Percentiles rank a stretch among this genome's conserved stretches.
Conservation (phyloP, 164 flowering plant genomes). For the Hamamelis virginiana region DNA sequence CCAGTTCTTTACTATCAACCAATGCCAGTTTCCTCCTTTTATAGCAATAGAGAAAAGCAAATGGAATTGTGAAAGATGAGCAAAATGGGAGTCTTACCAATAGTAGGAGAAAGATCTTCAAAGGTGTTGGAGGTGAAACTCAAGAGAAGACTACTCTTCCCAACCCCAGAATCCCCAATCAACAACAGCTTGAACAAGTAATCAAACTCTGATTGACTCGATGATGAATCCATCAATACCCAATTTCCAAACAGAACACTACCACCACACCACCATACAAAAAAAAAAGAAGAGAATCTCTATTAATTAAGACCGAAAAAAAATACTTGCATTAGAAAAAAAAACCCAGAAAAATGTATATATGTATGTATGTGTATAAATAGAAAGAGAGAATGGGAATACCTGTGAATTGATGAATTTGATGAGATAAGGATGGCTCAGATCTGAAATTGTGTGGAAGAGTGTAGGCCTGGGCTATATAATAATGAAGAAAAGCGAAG, state of each 20-base stretch:
- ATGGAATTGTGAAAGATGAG: not conserved
- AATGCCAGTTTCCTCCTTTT: too few species aligned
- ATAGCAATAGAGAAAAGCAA: not conserved
- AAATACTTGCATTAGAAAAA: not conserved
- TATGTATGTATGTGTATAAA: too few species aligned
- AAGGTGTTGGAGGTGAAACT: conserved; percentile 68
- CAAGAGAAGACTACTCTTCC: conserved; percentile 68
- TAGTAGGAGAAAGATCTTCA: conserved; percentile 81
- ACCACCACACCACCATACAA: not conserved
- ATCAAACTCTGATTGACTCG: conserved; percentile 57
- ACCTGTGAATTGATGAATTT: not conserved
- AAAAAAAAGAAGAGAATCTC: not conserved
- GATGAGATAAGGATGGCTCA: not conserved
- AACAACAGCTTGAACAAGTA: conserved; percentile 70
- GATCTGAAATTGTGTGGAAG: not conserved
- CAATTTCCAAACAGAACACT: not conserved
- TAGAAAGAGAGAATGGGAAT: not conserved
- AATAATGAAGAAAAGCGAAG: too few species aligned
- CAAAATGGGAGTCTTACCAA: conserved; percentile 37
- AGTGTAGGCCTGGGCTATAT: too few species aligned
- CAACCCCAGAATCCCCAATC: conserved; percentile 85
- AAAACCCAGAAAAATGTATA: not conserved
- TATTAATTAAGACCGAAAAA: not conserved
- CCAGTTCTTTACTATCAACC: too few species aligned
- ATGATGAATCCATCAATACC: conserved; percentile 22